These are phyloP conservation scores for Bullera alba DNA, from an alignment of 768 basidiomycete species.

Conservation along the genomic window DNA sequence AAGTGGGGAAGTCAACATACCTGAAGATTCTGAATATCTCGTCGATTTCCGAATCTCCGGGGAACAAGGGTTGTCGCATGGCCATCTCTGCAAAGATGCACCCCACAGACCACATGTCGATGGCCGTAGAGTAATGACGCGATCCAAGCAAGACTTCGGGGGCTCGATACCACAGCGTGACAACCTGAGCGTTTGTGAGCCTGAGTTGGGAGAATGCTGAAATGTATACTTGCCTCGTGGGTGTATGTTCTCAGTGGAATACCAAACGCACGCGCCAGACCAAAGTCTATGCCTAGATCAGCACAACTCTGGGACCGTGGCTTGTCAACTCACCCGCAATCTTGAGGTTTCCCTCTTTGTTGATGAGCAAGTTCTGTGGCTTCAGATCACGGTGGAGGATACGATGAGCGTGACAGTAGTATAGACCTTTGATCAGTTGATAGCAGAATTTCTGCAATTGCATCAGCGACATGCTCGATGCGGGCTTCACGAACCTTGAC, in stretches of 20 bases:
- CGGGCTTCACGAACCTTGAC: conserved; percentile 59
- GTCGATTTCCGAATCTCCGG: conserved; percentile 98
- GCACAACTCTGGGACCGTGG: not conserved
- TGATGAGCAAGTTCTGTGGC: conserved; percentile 90
- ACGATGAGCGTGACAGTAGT: conserved; percentile 90
- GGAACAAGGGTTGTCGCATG: conserved; percentile 85
- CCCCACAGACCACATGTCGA: conserved; percentile 99
- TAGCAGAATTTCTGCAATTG: conserved; percentile 80
- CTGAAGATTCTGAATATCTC: conserved; percentile 99
- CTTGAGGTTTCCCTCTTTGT: conserved; percentile 82
- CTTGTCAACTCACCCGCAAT: conserved; percentile 53
- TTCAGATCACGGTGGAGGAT: conserved; percentile 97
- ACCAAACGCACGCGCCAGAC: conserved; percentile 91
- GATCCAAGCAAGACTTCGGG: conserved; percentile 94
- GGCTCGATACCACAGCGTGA: conserved; percentile 97
- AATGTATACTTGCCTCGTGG: conserved; percentile 66
- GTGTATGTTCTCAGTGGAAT: conserved; percentile 99
- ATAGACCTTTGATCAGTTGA: conserved; percentile 81
- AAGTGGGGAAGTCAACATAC: conserved; percentile 49
- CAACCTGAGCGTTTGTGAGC: conserved; percentile 59
- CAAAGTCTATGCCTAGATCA: conserved; percentile 62
- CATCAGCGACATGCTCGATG: not conserved
- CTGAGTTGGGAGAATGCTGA: not conserved
- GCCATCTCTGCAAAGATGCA: conserved; percentile 99
- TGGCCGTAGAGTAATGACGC: conserved; percentile 91